Percentiles rank a stretch among this genome's conserved stretches.
These are phyloP conservation scores for Massariosphaeria phaeospora DNA, from an alignment of 495 filamentous ascomycete genomes.

Conservation along the genomic window DNA sequence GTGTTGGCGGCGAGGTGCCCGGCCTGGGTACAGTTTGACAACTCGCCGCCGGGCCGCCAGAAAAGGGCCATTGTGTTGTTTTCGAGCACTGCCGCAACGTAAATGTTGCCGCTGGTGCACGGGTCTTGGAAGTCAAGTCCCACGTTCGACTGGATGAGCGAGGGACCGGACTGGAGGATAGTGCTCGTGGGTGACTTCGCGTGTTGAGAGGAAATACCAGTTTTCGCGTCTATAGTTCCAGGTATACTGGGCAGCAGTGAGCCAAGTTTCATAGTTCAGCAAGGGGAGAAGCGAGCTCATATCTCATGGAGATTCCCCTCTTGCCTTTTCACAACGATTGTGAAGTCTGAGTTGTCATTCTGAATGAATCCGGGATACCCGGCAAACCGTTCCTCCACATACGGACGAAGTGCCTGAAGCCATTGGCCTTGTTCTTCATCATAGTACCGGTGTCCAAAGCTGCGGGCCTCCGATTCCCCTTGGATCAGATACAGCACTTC, in stretches of 20 bases:
- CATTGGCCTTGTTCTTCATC: neutral
- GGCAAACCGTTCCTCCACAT: neutral
- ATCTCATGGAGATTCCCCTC: too few species aligned
- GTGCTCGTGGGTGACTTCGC: neutral
- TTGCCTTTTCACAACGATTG: neutral
- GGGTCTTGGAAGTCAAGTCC: neutral
- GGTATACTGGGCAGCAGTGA: too few species aligned
- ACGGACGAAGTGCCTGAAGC: neutral
- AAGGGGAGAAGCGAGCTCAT: too few species aligned
- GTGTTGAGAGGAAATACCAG: neutral
- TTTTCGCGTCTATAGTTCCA: too few species aligned
- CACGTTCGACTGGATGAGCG: conserved; percentile 4
- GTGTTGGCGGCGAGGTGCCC: too few species aligned
- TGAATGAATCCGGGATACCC: conserved; percentile 5
- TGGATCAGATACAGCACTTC: too few species aligned
- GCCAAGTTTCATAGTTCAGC: too few species aligned
- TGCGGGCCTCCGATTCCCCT: neutral
- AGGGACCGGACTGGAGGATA: neutral
- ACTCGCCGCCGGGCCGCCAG: too few species aligned
- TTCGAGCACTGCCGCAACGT: conserved; percentile 2
- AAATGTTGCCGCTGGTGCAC: neutral
- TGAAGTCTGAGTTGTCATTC: conserved; percentile 5
- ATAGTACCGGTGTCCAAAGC: neutral
- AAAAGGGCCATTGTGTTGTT: neutral
- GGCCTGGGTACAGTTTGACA: too few species aligned